phyloP scores from a whole-genome alignment of 768 basidiomycete genomes.

The Candolleomyces aberdarensis region DNA sequence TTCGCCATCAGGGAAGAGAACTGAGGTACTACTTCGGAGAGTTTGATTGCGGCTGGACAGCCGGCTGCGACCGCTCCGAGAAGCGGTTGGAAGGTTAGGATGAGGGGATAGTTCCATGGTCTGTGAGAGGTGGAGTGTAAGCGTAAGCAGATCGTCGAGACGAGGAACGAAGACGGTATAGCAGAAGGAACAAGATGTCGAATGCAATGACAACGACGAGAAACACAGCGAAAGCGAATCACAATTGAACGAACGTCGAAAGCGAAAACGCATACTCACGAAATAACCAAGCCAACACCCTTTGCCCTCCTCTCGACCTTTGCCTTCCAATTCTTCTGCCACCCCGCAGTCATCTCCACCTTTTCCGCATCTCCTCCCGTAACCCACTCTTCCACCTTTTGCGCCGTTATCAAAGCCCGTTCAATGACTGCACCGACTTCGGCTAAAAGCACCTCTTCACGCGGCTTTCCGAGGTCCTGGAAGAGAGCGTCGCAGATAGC shows the following conservation, averaged over 20 bases:
- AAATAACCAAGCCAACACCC: conserved; percentile 58
- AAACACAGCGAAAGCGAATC: neutral
- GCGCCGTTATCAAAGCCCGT: conserved; percentile 39
- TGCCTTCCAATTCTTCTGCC: conserved; percentile 51
- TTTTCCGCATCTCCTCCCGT: conserved; percentile 31
- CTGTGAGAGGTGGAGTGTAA: conserved; percentile 23
- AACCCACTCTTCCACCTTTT: conserved; percentile 58
- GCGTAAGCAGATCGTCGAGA: neutral
- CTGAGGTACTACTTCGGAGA: conserved; percentile 57
- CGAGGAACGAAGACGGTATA: neutral
- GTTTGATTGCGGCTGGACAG: conserved; percentile 63
- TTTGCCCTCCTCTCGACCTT: conserved; percentile 55
- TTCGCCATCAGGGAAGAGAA: conserved; percentile 48
- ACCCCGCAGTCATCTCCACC: conserved; percentile 34
- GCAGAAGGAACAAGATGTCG: neutral
- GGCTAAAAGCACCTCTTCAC: conserved; percentile 31
- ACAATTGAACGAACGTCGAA: too few species aligned
- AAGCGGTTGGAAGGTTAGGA: conserved; percentile 54
- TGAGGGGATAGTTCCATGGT: conserved; percentile 67
- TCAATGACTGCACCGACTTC: conserved; percentile 48
- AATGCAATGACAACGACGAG: neutral
- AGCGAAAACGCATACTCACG: conserved; percentile 42
- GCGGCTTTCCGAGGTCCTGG: conserved; percentile 50
- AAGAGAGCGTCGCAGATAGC: conserved; percentile 45
- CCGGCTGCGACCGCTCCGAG: conserved; percentile 75